A percentile compares a stretch with the other conserved stretches of the same genome.
Evolutionary conservation across 1,284 basidiomycete genomes (phyloP).

Genomic region (Dichomitus squalens): DNA sequence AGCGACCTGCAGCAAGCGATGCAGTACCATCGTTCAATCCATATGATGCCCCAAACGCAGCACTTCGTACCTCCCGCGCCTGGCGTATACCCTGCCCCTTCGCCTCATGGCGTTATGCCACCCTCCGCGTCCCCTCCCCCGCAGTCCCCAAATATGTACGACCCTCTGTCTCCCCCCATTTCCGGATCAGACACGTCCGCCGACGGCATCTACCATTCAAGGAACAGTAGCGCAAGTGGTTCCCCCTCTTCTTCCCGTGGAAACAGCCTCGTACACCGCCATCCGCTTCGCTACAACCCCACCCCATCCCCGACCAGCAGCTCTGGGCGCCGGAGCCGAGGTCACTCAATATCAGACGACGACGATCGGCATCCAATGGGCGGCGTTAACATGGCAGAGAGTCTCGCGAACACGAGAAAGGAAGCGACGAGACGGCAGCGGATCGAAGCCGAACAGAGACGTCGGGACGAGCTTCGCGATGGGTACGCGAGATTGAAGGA

Average conservation of each 20-base stretch:
- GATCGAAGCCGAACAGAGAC: conserved; percentile 84
- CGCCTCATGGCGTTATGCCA: conserved; percentile 52
- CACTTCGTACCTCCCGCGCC: conserved; percentile 38
- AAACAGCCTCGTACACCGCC: conserved; percentile 73
- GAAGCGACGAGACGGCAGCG: conserved; percentile 81
- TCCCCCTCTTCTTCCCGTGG: conserved; percentile 75
- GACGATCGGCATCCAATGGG: conserved; percentile 75
- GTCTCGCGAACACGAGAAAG: conserved; percentile 74
- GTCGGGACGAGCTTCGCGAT: conserved; percentile 84
- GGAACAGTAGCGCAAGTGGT: conserved; percentile 74
- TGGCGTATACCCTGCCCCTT: conserved; percentile 49
- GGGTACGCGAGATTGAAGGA: conserved; percentile 88
- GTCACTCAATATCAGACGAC: conserved; percentile 75
- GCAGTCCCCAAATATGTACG: conserved; percentile 76
- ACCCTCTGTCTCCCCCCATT: conserved; percentile 77
- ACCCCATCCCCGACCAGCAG: conserved; percentile 77
- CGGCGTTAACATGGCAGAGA: conserved; percentile 56
- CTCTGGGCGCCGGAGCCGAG: conserved; percentile 63
- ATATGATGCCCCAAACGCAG: conserved; percentile 29
- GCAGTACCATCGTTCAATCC: conserved; percentile 33
- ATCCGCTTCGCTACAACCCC: conserved; percentile 68
- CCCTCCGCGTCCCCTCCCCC: conserved; percentile 66
- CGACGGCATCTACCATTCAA: conserved; percentile 75
- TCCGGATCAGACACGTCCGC: conserved; percentile 84
- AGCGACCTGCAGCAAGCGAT: conserved; percentile 45